phyloP scores from a whole-genome alignment of 2,329 filamentous ascomycete species.

The Ophiosphaerella herpotricha region DNA sequence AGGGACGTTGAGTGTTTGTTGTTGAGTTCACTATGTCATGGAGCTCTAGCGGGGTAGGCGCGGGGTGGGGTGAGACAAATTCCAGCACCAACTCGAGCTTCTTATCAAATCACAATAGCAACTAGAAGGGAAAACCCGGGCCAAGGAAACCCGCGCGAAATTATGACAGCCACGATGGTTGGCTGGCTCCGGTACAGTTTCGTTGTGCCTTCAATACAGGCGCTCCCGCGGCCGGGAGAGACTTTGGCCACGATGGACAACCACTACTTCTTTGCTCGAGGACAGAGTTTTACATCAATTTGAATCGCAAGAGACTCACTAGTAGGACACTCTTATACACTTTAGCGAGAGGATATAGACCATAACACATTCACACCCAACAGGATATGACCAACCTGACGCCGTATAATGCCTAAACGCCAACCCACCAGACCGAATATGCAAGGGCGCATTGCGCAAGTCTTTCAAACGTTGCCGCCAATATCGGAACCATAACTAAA shows the following conservation, averaged over 20 bases:
- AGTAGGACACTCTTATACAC: conserved; percentile 9
- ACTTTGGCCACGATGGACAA: too few species aligned
- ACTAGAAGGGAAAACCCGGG: conserved; percentile 8
- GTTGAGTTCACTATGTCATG: conserved; percentile 29
- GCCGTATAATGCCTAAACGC: conserved; percentile 30
- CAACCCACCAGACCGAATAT: conserved; percentile 19
- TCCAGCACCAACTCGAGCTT: conserved; percentile 11
- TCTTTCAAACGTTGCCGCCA: conserved; percentile 15
- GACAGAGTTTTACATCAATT: too few species aligned
- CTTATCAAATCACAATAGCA: conserved; percentile 36
- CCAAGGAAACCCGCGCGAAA: conserved; percentile 14
- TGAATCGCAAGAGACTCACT: background rate
- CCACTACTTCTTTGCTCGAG: too few species aligned
- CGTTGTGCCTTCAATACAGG: conserved; percentile 7
- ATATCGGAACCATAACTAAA: conserved; percentile 16
- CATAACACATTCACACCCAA: conserved; percentile 2
- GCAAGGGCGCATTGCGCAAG: conserved; percentile 24
- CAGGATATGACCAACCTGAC: conserved; percentile 13
- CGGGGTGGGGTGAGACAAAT: conserved; percentile 19
- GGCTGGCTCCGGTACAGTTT: conserved; percentile 6
- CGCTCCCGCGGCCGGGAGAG: conserved; percentile 31
- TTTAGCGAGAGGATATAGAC: conserved; percentile 14
- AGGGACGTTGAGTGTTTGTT: conserved; percentile 22
- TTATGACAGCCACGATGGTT: conserved; percentile 4
- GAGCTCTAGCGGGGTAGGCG: conserved; percentile 25